Evolutionary conservation across 2,329 filamentous ascomycete genomes (phyloP).

Genomic region (Phyllosticta capitalensis): DNA sequence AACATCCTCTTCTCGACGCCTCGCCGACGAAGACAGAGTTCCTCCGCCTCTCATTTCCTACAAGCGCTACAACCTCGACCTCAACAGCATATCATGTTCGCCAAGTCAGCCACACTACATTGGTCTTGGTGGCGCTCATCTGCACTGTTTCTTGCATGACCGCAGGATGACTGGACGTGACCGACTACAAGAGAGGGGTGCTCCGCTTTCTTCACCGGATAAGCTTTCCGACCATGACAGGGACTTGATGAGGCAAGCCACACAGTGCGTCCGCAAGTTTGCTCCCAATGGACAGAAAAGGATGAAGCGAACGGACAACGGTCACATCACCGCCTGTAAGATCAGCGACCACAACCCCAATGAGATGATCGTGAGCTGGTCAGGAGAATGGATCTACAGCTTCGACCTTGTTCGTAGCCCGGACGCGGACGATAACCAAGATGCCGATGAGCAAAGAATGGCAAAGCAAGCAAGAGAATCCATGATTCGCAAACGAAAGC

Average conservation of each 20-base stretch:
- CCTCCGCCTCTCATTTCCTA: slow-evolving; percentile 59
- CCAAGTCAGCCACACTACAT: slow-evolving; percentile 60
- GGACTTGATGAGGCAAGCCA: slow-evolving; percentile 49
- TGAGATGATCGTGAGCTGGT: slow-evolving; percentile 60
- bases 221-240: slow-evolving; percentile 39
- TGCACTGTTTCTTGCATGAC: slow-evolving; percentile 61
- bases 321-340: slow-evolving; percentile 61
- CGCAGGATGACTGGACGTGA: slow-evolving; percentile 58
- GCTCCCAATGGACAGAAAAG: slow-evolving; percentile 50
- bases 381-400: slow-evolving; percentile 55
- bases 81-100: slow-evolving; percentile 61
- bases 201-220: slow-evolving; percentile 30
- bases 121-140: slow-evolving; percentile 56
- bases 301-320: slow-evolving; percentile 45
- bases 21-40: slow-evolving; percentile 38
- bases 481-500: slow-evolving; percentile 48
- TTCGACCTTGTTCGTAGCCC: slow-evolving; percentile 54
- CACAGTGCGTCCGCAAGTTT: slow-evolving; percentile 56
- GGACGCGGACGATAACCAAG: slow-evolving; percentile 40
- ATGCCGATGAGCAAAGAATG: background rate
- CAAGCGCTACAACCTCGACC: slow-evolving; percentile 51
- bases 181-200: slow-evolving; percentile 44
- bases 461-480: slow-evolving; percentile 16
- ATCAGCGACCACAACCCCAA: slow-evolving; percentile 61
- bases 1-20: background rate